Evolutionary conservation across 2,329 filamentous ascomycete genomes (phyloP), one percentile per base, ranked within the genome.

Genomic region (Reticulascus tulasneorum): DNA sequence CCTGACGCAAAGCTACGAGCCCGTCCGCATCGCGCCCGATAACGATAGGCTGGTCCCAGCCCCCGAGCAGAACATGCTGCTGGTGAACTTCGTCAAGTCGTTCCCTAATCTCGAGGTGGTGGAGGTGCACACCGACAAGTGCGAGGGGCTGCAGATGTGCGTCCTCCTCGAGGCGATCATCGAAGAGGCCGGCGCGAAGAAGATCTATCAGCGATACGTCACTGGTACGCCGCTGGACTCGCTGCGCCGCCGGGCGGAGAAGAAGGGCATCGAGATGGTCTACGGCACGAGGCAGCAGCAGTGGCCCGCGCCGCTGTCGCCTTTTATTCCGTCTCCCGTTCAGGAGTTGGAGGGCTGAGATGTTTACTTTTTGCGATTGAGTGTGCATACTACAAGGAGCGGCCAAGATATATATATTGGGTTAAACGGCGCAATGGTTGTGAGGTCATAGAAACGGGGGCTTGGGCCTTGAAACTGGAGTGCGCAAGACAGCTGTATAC

Each of bases 101-200:
- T 48, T 50, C 15, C 38, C 45, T 3, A 45, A 44, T 20, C 37
- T 50, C 16, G 35, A 46, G 23, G 34, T 39, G 4, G 23, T 50
- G 21, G 38, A 42, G 15, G 24, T 49, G n/a, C 27, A 35, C n/a
- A 43, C 45, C 9, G 17, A 25, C 9, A 26, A 31, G 9, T 37
- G 33, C 28, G 34, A 35, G 21, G 33, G 15, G 11, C 19, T 18
- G 7, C 18, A 26, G 12, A 27, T 37, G 19, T 27, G 33, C 15
- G 34, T 25, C 5, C 19, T 44, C 2, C 31, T 38, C 1, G 41
- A 46, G 15, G 31, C 33, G 19, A 32, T 42, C 23, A 37, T 30
- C 1, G 23, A 5, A 5, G 25, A 31, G 23, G 37, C 41, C 2
- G 13, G 21, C 23, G 24, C 42, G 23, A 35, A 31, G 29, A 38